These are phyloP conservation scores for Chlorophyllum brunneum DNA, from an alignment of 768 basidiomycete genomes.

Conservation along the genomic window DNA sequence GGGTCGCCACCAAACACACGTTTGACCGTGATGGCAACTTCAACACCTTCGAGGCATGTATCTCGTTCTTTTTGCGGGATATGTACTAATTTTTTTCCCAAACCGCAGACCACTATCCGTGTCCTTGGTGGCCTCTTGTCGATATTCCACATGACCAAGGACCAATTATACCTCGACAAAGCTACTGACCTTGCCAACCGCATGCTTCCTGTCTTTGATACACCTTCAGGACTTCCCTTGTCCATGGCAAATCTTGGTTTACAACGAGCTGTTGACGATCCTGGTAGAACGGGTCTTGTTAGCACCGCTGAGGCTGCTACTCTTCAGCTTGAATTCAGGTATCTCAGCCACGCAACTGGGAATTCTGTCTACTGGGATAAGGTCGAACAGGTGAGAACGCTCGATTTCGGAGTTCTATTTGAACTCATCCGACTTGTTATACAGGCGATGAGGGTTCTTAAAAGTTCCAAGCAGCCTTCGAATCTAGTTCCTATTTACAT, in stretches of 20 bases:
- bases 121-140: slow-evolving; percentile 89
- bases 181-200: slow-evolving; percentile 84
- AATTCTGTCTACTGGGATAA: slow-evolving; percentile 82
- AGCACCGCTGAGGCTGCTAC: slow-evolving; percentile 86
- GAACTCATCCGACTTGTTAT: background rate
- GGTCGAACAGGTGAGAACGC: slow-evolving; percentile 57
- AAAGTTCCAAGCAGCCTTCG: slow-evolving; percentile 50
- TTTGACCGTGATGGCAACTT: slow-evolving; percentile 81
- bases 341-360: slow-evolving; percentile 73
- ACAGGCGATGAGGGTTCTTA: slow-evolving; percentile 68
- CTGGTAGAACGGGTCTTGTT: slow-evolving; percentile 54
- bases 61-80: slow-evolving; percentile 8
- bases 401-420: background rate
- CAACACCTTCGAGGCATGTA: slow-evolving; percentile 84
- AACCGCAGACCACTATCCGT: slow-evolving; percentile 80
- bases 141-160: slow-evolving; percentile 79
- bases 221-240: slow-evolving; percentile 75
- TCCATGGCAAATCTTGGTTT: slow-evolving; percentile 71
- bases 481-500: slow-evolving; percentile 85
- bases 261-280: slow-evolving; percentile 58
- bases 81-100: background rate
- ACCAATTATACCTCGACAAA: slow-evolving; percentile 68
- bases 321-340: slow-evolving; percentile 87
- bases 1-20: slow-evolving; percentile 65
- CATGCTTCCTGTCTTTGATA: slow-evolving; percentile 78